A percentile compares a stretch with the other conserved stretches of the same genome.
phyloP scores from a whole-genome alignment of 768 basidiomycete species.

The Phaffia australis region DNA sequence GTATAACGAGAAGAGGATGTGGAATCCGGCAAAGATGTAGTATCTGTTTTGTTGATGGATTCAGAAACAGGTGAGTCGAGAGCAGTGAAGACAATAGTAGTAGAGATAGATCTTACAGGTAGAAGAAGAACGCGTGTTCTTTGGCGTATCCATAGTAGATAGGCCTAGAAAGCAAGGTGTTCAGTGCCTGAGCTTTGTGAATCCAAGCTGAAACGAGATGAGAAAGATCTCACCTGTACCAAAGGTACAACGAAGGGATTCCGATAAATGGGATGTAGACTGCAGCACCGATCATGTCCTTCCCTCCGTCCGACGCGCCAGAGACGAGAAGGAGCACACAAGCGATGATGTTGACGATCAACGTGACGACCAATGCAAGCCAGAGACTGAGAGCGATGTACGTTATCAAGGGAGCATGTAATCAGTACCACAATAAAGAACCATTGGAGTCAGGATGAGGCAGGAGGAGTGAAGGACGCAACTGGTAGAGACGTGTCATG shows the following conservation, averaged over 20 bases:
- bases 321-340: conserved; percentile 75
- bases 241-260: conserved; percentile 56
- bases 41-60: background rate
- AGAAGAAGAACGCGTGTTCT: conserved; percentile 77
- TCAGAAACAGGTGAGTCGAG: background rate
- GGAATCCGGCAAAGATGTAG: conserved; percentile 15
- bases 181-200: background rate
- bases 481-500: conserved; percentile 59
- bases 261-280: conserved; percentile 9
- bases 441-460: too few species aligned
- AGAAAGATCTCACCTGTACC: conserved; percentile 60
- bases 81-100: conserved; percentile 26
- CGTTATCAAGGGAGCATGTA: background rate
- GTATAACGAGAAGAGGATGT: conserved; percentile 16
- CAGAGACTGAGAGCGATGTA: conserved; percentile 52
- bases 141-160: conserved; percentile 98
- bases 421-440: too few species aligned
- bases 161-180: conserved; percentile 41
- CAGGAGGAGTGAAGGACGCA: background rate
- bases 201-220: background rate
- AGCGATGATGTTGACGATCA: conserved; percentile 80
- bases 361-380: conserved; percentile 72
- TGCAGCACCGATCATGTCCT: conserved; percentile 34
- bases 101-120: conserved; percentile 43
- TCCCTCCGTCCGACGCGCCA: conserved; percentile 51